Percentiles rank a stretch among this genome's conserved stretches.
These are phyloP conservation scores for Trichopus zeylanicus DNA, from an alignment of 116 monocot genomes.

Conservation along the genomic window DNA sequence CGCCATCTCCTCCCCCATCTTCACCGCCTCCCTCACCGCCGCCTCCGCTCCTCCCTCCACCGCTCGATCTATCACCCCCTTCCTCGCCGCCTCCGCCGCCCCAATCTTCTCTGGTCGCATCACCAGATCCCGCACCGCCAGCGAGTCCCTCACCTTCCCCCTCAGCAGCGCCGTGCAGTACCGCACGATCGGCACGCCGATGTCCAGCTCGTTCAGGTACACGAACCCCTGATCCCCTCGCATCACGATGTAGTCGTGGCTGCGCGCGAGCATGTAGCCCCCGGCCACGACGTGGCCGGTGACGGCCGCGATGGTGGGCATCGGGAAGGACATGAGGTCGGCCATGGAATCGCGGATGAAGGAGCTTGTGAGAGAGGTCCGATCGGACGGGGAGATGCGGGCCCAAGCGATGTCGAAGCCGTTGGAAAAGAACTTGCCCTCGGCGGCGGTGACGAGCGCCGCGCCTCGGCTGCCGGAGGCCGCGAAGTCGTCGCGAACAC, in stretches of 20 bases:
- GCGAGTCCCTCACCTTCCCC: slow-evolving; percentile 37
- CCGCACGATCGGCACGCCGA: slow-evolving; percentile 33
- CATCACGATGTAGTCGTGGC: slow-evolving; percentile 71
- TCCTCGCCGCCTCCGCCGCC: slow-evolving; percentile 34
- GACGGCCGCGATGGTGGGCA: slow-evolving; percentile 71
- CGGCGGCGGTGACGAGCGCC: slow-evolving; percentile 46
- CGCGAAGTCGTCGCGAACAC: slow-evolving; percentile 28
- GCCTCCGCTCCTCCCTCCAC: slow-evolving; percentile 20
- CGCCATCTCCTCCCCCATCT: slow-evolving; percentile 49
- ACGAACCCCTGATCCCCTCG: slow-evolving; percentile 53
- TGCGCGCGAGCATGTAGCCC: slow-evolving; percentile 44
- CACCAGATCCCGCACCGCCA: slow-evolving; percentile 18
- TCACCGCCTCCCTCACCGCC: slow-evolving; percentile 40
- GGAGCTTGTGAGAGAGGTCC: neutral
- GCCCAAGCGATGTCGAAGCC: slow-evolving; percentile 61
- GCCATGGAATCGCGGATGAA: slow-evolving; percentile 11
- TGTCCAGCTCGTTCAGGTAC: slow-evolving; percentile 82
- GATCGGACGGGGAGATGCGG: slow-evolving; percentile 8
- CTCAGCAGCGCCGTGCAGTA: slow-evolving; percentile 27
- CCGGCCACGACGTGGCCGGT: slow-evolving; percentile 71
- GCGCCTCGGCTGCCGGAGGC: slow-evolving; percentile 2
- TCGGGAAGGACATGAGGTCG: slow-evolving; percentile 56
- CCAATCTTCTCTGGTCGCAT: slow-evolving; percentile 28
- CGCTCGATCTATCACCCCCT: slow-evolving; percentile 43
- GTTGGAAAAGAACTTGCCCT: slow-evolving; percentile 81